Evolutionary conservation across 108 stramenopile species (phyloP).

Genomic region (Nitzschia inconspicua): DNA sequence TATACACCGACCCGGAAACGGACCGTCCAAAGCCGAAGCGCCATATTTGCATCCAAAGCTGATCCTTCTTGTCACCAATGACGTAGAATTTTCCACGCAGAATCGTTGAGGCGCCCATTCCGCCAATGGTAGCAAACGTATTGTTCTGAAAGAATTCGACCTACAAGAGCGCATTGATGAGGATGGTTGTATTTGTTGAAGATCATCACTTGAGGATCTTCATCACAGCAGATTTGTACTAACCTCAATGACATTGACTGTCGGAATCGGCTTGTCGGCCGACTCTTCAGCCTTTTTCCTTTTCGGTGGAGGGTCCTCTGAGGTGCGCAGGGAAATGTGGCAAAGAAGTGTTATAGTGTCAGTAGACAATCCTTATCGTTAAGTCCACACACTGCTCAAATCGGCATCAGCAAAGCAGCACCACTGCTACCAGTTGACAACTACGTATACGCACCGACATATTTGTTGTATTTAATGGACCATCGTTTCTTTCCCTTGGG

Average conservation of each 20-base stretch:
- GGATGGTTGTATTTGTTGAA: too few species aligned
- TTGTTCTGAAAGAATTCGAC: conserved; percentile 72
- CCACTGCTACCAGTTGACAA: too few species aligned
- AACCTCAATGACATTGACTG: too few species aligned
- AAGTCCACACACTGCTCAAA: not conserved
- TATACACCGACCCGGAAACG: conserved; percentile 73
- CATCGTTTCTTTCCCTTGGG: conserved; percentile 55
- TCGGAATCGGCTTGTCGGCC: conserved; percentile 45
- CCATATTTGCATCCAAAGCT: conserved; percentile 82
- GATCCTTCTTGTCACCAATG: conserved; percentile 67
- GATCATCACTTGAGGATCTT: too few species aligned
- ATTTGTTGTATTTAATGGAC: conserved; percentile 61
- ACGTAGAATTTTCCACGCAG: conserved; percentile 76
- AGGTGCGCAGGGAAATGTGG: too few species aligned
- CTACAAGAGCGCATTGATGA: conserved; percentile 63
- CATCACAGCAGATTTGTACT: too few species aligned
- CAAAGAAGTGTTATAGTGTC: too few species aligned
- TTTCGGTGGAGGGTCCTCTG: conserved; percentile 36
- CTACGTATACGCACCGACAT: conserved; percentile 34
- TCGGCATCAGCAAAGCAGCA: not conserved
- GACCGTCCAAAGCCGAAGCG: conserved; percentile 81
- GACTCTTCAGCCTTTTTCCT: conserved; percentile 48
- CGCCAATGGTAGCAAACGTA: conserved; percentile 69
- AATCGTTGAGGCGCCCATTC: conserved; percentile 58
- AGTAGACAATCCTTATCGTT: too few species aligned